These are phyloP conservation scores for Fusarium protoensiforme DNA, from an alignment of 2,329 filamentous ascomycete genomes.

Conservation along the genomic window DNA sequence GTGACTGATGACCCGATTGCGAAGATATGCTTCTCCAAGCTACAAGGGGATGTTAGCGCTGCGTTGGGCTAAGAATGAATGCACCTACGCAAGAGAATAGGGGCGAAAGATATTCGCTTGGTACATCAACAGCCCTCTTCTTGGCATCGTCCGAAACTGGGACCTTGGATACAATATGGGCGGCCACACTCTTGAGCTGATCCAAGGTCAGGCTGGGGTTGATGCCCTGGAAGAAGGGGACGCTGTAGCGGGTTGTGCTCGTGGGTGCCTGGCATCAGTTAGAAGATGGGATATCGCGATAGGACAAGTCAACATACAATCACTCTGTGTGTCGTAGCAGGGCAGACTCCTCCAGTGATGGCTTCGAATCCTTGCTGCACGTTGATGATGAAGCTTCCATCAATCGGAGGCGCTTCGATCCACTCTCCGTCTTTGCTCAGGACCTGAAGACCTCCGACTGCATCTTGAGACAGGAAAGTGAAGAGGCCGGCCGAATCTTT, in stretches of 20 bases:
- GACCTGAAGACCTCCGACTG: background rate
- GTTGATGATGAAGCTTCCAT: conserved; percentile 10
- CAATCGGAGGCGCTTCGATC: conserved; percentile 1
- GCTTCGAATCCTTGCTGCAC: conserved; percentile 6
- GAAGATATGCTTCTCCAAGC: conserved; percentile 6
- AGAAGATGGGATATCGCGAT: background rate
- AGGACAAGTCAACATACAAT: background rate
- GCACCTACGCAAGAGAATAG: background rate
- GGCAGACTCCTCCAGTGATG: conserved; percentile 6
- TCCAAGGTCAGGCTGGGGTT: background rate
- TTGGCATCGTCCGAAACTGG: background rate
- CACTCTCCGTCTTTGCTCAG: conserved; percentile 6
- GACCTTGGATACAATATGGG: conserved; percentile 3
- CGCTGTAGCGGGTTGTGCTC: conserved; percentile 5
- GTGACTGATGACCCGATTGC: conserved; percentile 5
- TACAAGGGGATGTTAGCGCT: background rate
- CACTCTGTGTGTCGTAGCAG: conserved; percentile 4
- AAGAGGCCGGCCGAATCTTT: conserved; percentile 3
- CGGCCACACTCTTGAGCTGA: background rate
- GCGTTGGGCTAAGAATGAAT: rapidly evolving
- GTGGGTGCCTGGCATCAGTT: background rate
- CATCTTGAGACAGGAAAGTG: conserved; percentile 3
- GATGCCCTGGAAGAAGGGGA: conserved; percentile 11
- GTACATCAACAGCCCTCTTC: conserved; percentile 2
- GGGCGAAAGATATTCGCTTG: conserved; percentile 3